Conservation (phyloP, 257 asterid genomes). For the Plectranthus barbatus region DNA sequence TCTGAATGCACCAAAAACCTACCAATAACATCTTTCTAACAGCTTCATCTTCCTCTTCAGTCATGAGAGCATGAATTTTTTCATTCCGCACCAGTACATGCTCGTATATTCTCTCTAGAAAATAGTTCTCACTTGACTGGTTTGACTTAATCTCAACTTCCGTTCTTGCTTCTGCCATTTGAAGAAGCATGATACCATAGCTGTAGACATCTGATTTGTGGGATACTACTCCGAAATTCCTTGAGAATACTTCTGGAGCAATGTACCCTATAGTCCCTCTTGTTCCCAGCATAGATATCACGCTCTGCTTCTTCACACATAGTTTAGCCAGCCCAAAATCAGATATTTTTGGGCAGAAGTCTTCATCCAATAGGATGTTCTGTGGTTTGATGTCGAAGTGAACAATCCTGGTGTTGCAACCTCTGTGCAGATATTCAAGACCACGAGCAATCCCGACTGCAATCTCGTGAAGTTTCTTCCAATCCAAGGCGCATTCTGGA, state of each 20-base stretch:
- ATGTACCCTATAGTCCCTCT: constrained; percentile 66
- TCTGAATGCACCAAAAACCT: too few species aligned
- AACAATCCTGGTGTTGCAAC: constrained; percentile 57
- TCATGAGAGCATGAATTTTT: too few species aligned
- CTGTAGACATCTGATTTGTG: constrained; percentile 68
- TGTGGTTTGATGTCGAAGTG: constrained; percentile 77
- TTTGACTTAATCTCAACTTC: neutral
- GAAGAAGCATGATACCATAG: constrained; percentile 67
- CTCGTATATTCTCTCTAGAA: too few species aligned
- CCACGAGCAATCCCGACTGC: constrained; percentile 64
- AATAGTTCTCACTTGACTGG: too few species aligned
- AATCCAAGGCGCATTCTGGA: constrained; percentile 18
- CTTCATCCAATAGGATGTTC: constrained; percentile 55
- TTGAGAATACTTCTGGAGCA: constrained; percentile 64
- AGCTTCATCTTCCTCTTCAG: too few species aligned
- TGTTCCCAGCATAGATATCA: constrained; percentile 30
- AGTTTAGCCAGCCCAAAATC: constrained; percentile 66
- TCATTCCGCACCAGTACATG: too few species aligned
- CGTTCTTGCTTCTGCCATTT: constrained; percentile 45
- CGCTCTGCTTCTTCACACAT: constrained; percentile 38
- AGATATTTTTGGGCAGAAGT: constrained; percentile 56
- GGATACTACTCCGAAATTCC: constrained; percentile 48
- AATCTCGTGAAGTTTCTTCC: constrained; percentile 37
- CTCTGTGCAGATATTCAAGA: constrained; percentile 55
- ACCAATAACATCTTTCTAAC: too few species aligned